A percentile compares a stretch with the other conserved stretches of the same genome.
phyloP scores from a whole-genome alignment of 306 rosid genomes.

The Pueraria montana region DNA sequence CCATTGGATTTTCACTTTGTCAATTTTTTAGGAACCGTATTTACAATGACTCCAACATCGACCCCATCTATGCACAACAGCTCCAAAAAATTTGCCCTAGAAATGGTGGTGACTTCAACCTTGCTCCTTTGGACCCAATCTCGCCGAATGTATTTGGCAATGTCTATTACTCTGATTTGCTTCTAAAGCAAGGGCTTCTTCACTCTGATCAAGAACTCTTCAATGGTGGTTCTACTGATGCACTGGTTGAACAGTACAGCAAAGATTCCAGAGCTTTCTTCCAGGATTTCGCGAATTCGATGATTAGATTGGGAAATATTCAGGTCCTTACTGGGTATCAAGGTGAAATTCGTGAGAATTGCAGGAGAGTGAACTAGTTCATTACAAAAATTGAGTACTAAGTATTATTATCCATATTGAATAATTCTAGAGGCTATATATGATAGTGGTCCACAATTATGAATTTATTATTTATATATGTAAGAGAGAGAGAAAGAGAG shows the following conservation, averaged over 20 bases:
- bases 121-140: slow-evolving; percentile 49
- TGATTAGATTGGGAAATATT: neutral
- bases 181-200: neutral
- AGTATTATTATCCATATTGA: too few relatives aligned
- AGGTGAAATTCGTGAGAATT: too few relatives aligned
- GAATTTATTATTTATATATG: too few relatives aligned
- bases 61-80: slow-evolving; percentile 22
- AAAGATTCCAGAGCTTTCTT: neutral
- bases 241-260: neutral
- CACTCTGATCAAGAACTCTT: neutral
- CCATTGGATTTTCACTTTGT: slow-evolving; percentile 56
- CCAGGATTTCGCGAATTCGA: neutral
- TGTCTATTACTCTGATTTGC: neutral
- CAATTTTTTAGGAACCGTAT: neutral
- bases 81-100: slow-evolving; percentile 50
- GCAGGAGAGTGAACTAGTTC: too few relatives aligned
- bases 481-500: too few relatives aligned
- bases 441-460: too few relatives aligned
- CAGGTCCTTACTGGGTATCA: too few relatives aligned
- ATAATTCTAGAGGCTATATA: too few relatives aligned
- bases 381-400: too few relatives aligned
- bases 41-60: slow-evolving; percentile 52
- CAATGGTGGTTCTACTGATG: neutral
- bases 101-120: slow-evolving; percentile 50
- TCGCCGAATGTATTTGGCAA: too few relatives aligned